Base-by-base conservation (phyloP, 2,329 filamentous ascomycete species). In the Uncinocarpus reesii region DNA sequence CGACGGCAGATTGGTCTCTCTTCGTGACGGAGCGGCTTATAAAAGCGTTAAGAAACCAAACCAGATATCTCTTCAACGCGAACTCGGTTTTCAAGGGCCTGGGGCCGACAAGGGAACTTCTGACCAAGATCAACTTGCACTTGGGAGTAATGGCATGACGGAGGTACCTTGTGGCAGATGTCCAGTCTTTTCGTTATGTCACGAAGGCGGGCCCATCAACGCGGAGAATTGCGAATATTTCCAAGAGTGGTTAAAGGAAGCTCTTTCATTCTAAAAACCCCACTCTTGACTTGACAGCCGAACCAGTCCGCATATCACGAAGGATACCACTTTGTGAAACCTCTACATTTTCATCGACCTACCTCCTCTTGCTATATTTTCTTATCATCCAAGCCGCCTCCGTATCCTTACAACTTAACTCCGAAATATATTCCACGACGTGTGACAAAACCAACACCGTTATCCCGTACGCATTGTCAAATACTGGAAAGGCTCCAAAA, bases 161-260 rank as follows among this genome's bases (percentile, higher is more conserved):
- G 88, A 95, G 64, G 82, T 84, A 2, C 92, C 92, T 1, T 98
- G 92, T 65, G 89, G 90, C 1, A 76, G 80, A 48, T 98, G 92
- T 65, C 92, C 92, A 0, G 90, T 95, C 2, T 95, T 95, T 63
- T 84, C 92, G 50, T 75, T 96, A 1, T 98, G 92, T 63, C 84
- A 86, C 55, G 86, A 94, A 52, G 88, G 87, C 5, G 90, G 90
- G 0, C 86, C 88, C 0, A 87, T 98, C 18, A 93, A 83, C 59
- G 86, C 90, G 0, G 83, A 80, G 55, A 94, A 84, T 43, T 98
- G 92, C 66, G 83, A 87, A 47, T 98, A 98, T 62, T 95, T 94
- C 61, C 78, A 84, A 54, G 78, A 81, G 45, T 98, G 92, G 92
- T 67, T 95, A 38, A 76, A 60, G 46, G 63, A 60, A 52, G 58